Percentiles rank a stretch among this genome's conserved stretches.
These are phyloP conservation scores for Aspergillus phoenicis DNA, from an alignment of 2,329 filamentous ascomycete genomes.

Conservation along the genomic window DNA sequence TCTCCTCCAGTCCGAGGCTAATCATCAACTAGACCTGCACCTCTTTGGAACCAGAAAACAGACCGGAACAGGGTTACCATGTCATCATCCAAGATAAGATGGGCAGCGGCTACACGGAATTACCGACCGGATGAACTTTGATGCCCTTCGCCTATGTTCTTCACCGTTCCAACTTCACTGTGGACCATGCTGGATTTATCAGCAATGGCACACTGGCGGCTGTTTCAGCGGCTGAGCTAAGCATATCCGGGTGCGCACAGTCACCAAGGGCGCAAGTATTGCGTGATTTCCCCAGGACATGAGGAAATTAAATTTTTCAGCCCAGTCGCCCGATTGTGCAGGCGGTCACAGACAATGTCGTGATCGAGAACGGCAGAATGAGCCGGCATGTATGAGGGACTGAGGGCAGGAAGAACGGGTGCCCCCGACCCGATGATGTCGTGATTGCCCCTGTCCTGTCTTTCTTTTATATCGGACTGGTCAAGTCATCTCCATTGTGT, in stretches of 20 bases:
- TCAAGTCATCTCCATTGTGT: conserved; percentile 23
- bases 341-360: conserved; percentile 35
- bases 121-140: neutral
- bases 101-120: neutral
- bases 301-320: conserved; percentile 36
- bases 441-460: conserved; percentile 32
- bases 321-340: conserved; percentile 24
- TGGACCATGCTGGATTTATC: conserved; percentile 22
- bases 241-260: conserved; percentile 22
- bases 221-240: conserved; percentile 15
- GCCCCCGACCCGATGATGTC: conserved; percentile 34
- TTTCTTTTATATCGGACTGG: conserved; percentile 32
- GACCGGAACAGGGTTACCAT: neutral
- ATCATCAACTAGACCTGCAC: neutral
- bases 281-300: conserved; percentile 42
- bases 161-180: conserved; percentile 11
- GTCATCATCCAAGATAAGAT: neutral
- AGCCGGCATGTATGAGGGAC: conserved; percentile 25
- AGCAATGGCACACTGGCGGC: conserved; percentile 12
- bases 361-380: conserved; percentile 33
- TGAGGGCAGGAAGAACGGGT: conserved; percentile 25
- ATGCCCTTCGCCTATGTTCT: conserved; percentile 13
- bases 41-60: neutral
- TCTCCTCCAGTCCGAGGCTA: neutral
- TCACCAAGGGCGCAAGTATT: conserved; percentile 37